Base-by-base conservation (phyloP, 208 protist genomes). In the Leishmania braziliensis region DNA sequence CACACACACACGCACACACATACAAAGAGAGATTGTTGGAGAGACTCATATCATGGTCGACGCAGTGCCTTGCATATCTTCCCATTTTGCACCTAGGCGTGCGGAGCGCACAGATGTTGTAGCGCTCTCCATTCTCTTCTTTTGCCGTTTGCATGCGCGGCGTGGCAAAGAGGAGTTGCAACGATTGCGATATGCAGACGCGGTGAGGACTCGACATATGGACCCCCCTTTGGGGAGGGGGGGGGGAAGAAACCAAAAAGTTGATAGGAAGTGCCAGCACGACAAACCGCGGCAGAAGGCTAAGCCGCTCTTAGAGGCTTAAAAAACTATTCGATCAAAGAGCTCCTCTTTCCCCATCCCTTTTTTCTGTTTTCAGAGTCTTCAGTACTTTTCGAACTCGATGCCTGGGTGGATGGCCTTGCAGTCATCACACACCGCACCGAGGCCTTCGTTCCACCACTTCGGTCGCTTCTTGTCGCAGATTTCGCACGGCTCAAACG, bases 401-500 rank as follows among this genome's bases (percentile, higher is more conserved):
- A 82, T 36, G 16, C 82, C 78, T 46, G 92, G 89, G 48, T 85
- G 29, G 6, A 63, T 78, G 3, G 87, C 81, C 79, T 95, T 95
- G 83, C 94, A 97, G 29, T 71, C 72, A 68, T 83, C 80, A 72
- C 94, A 97, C 3, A 97, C 85, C 5, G 89, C 85, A 29, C 95
- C 95, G 74, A 92, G n/a, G 60, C 91, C 90, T 60, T 97, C 95
- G 76, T 81, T 87, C 87, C 87, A 97, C 90, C 91, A 96, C 68
- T 80, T 90, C 23, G 93, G 93, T 10, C 88, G 88, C 43, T 89
- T 88, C 77, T 92, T 88, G 1, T 90, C 83, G 78, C 95, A 98
- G 36, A 94, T 48, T 43, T 87, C 89, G 78, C 95, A 98, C 39
- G 95, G 95, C 85, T 98, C 95, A 83, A 96, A 96, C 43, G 90